Evolutionary conservation across 2,329 filamentous ascomycete genomes (phyloP).

Genomic region (Trichophyton mentagrophytes): DNA sequence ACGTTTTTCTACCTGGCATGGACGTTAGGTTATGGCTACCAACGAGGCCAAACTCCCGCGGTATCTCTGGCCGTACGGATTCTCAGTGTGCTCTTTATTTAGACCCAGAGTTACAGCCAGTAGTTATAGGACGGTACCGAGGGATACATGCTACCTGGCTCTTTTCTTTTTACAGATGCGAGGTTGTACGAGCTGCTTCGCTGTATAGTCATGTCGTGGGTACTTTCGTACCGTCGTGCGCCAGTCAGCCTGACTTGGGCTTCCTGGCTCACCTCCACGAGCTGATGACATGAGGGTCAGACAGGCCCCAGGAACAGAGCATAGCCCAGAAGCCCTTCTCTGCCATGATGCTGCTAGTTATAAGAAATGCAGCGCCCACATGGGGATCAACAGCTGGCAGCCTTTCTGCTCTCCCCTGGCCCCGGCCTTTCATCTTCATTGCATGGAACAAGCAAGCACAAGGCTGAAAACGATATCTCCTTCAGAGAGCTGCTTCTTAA

Average conservation of each 20-base stretch:
- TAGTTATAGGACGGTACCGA: neutral
- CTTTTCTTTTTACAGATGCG: neutral
- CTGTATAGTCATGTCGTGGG: neutral
- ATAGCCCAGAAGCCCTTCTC: neutral
- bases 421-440: no score
- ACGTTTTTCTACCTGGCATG: no score
- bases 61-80: neutral
- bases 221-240: neutral
- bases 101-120: neutral
- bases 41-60: no score
- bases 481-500: neutral
- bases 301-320: neutral
- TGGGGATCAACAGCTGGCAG: neutral
- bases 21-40: no score
- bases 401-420: neutral
- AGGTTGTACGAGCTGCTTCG: conserved; percentile 1
- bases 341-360: neutral
- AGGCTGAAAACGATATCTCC: neutral
- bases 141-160: neutral
- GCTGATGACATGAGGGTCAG: neutral
- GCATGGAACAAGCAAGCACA: neutral
- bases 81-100: no score
- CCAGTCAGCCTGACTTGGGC: neutral
- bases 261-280: neutral
- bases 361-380: neutral